Conservation (phyloP, 805 yeast genomes). For the Saturnispora mendoncae region DNA sequence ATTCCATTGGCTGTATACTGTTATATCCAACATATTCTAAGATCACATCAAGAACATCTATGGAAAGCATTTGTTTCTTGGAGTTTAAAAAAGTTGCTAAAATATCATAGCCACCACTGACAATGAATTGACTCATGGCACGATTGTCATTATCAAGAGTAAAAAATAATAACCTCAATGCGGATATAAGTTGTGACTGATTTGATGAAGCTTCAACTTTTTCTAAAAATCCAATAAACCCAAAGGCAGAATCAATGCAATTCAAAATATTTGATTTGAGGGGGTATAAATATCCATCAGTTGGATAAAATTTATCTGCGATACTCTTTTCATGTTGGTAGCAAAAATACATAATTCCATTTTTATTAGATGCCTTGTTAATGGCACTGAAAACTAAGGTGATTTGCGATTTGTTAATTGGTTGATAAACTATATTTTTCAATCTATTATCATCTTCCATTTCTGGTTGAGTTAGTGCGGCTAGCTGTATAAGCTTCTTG, state of each 20-base stretch:
- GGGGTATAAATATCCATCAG: not conserved
- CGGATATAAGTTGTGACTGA: slow-evolving; percentile 25
- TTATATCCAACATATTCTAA: slow-evolving; percentile 51
- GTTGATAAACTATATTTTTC: not conserved
- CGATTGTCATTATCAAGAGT: slow-evolving; percentile 33
- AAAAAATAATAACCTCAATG: slow-evolving; percentile 35
- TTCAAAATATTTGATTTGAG: slow-evolving; percentile 3
- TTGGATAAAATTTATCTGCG: not conserved
- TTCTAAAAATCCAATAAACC: slow-evolving; percentile 38
- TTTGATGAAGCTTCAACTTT: slow-evolving; percentile 38
- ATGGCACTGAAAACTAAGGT: slow-evolving; percentile 1
- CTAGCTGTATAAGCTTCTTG: slow-evolving; percentile 1
- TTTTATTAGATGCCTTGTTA: not conserved
- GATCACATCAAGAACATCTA: slow-evolving; percentile 41
- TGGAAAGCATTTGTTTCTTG: slow-evolving; percentile 32
- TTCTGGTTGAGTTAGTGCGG: not conserved
- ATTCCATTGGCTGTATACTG: slow-evolving; percentile 39
- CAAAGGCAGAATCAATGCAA: slow-evolving; percentile 39
- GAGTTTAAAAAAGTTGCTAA: slow-evolving; percentile 44
- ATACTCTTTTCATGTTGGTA: not conserved
- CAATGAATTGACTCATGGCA: slow-evolving; percentile 53
- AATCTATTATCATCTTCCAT: not conserved
- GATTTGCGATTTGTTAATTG: not conserved
- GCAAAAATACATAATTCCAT: not conserved
- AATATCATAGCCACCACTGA: slow-evolving; percentile 51